Percentiles rank a stretch among this genome's conserved stretches.
These are phyloP conservation scores for Yamadazyma phyllophila DNA, from an alignment of 805 yeast genomes.

Conservation along the genomic window DNA sequence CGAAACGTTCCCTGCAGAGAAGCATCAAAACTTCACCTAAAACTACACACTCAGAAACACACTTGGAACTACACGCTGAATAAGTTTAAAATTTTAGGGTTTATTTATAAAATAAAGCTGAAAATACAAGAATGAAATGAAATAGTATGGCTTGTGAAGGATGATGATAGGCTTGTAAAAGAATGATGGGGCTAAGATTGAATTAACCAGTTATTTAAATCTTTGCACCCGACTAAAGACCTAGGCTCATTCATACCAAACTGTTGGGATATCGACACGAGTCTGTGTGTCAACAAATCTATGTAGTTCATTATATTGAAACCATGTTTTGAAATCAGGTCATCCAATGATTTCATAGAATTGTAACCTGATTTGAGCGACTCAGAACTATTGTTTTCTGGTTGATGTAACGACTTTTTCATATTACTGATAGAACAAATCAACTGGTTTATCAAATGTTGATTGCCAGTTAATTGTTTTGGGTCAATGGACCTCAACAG, in stretches of 20 bases:
- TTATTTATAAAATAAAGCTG: not conserved
- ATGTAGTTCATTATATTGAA: slow-evolving; percentile 5
- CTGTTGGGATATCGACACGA: slow-evolving; percentile 1
- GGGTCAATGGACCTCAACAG: slow-evolving; percentile 2
- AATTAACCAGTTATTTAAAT: slow-evolving; percentile 16
- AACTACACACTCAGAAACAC: too few relatives aligned
- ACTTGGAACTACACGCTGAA: too few relatives aligned
- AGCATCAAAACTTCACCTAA: too few relatives aligned
- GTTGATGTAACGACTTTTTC: slow-evolving; percentile 1
- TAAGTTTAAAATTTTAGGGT: not conserved
- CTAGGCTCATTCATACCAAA: slow-evolving; percentile 4
- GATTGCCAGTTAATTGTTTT: slow-evolving; percentile 2
- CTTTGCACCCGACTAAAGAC: slow-evolving; percentile 12
- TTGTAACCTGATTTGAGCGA: not conserved
- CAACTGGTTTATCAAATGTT: slow-evolving; percentile 1
- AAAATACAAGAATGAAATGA: not conserved
- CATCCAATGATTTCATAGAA: not conserved
- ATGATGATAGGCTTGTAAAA: too few relatives aligned
- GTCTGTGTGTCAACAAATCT: slow-evolving; percentile 9
- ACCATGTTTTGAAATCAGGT: not conserved
- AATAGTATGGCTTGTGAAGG: too few relatives aligned
- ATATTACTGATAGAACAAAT: not conserved
- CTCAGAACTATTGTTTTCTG: not conserved
- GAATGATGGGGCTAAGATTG: not conserved
- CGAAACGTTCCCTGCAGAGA: too few relatives aligned